phyloP scores from a whole-genome alignment of 345 rosid genomes.

The Clarkia xantiana region DNA sequence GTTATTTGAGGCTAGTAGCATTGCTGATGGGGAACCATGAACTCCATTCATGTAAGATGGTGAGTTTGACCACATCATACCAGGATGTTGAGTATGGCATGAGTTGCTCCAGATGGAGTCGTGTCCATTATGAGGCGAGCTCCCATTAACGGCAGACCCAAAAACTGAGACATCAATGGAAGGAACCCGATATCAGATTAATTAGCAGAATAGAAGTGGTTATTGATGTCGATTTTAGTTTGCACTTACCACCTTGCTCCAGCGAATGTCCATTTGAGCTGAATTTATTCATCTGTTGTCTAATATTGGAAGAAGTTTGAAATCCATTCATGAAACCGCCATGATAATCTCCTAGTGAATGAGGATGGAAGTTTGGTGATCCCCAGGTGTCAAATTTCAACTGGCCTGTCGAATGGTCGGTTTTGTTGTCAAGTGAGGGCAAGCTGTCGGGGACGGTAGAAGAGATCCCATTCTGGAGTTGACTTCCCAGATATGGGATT shows the following conservation, averaged over 20 bases:
- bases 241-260: conserved; percentile 28
- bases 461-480: conserved; percentile 13
- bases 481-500: conserved; percentile 13
- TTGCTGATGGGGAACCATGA: conserved; percentile 28
- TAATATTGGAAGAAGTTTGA: conserved; percentile 13
- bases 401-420: conserved; percentile 16
- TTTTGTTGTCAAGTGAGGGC: conserved; percentile 19
- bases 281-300: conserved; percentile 15
- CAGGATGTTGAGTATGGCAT: conserved; percentile 45
- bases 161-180: conserved; percentile 20
- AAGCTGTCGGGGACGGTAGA: conserved; percentile 30
- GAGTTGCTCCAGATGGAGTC: conserved; percentile 50
- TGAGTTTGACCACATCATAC: conserved; percentile 66
- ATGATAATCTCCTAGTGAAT: conserved; percentile 34
- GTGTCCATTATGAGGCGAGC: conserved; percentile 36
- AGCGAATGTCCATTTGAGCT: conserved; percentile 22
- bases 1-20: conserved; percentile 30
- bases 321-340: conserved; percentile 18
- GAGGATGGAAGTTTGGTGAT: conserved; percentile 22
- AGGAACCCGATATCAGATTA: too few species aligned
- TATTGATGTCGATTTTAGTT: conserved; percentile 4
- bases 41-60: conserved; percentile 50
- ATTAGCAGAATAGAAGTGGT: too few species aligned
- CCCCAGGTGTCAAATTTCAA: conserved; percentile 16
- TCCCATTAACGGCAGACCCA: conserved; percentile 63